Evolutionary conservation across 306 rosid genomes (phyloP), one percentile per base, ranked within the genome.

Genomic region (Begonia masoniana): DNA sequence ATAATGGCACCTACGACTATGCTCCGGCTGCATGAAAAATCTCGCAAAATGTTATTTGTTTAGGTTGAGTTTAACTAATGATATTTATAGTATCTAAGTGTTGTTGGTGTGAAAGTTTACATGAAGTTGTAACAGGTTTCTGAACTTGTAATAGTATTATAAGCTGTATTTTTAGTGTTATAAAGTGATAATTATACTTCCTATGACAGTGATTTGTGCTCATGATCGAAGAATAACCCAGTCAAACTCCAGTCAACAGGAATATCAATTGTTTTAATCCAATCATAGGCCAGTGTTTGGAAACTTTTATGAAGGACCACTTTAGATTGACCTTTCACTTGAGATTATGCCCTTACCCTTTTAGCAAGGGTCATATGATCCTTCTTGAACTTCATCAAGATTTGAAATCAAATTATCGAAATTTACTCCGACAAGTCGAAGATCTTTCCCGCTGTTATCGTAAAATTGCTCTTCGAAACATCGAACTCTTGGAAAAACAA

Each of bases 1-100:
- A 68, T 1, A 75, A 68, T 12, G 78, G 48, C 5, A 52, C 23
- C 14, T 74, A 59, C 43, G 83, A 74, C 53, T 76, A 62, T 24
- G 83, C 87, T 54, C 84, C 80, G 0, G 82, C 84, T 15, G 84
- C 88, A 55, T 59, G 62, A 64, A 10, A 26, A 51, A 15, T 16
- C 13, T 3, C 42, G 21, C 14, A 19, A 50, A 19, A 50, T 13
- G n/a, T 6, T 39, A 31, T 45, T n/a, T 5, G 4, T 46, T 15
- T 57, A 6, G 10, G 7, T 21, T 1, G 10, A 55, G 9, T 55
- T n/a, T 26, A 31, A 31, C 9, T 54, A 6, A 15, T 13, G 8
- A 16, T 13, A 17, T 36, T 17, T 43, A 19, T 11, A 21, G 21
- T 15, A 41, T 50, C 49, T 45, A 45, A 10, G 12, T 43, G 0